Percentiles rank a stretch among this genome's conserved stretches.
Evolutionary conservation across 441 rosid genomes (phyloP).

Genomic region (Pelargonium citronellum): DNA sequence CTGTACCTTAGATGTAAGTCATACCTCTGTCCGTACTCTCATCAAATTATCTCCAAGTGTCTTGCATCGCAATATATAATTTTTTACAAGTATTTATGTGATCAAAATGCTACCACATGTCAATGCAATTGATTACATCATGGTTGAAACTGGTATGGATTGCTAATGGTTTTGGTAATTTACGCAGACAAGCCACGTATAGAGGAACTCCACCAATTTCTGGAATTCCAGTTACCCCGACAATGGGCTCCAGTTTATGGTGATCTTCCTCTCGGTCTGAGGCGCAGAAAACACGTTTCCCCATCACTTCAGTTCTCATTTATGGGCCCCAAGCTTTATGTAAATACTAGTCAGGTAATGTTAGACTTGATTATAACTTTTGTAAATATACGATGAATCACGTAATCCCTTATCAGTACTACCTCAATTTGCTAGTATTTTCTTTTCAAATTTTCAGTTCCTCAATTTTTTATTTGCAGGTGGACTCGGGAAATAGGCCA

Average conservation of each 20-base stretch:
- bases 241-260: conserved; percentile 90
- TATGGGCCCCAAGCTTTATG: conserved; percentile 90
- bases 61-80: too few species aligned
- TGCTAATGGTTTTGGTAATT: conserved; percentile 18
- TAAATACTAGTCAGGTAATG: conserved; percentile 60
- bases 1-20: conserved; percentile 83
- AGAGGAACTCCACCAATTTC: conserved; percentile 85
- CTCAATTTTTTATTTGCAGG: conserved; percentile 36
- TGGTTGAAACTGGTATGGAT: conserved; percentile 2
- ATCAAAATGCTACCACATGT: too few species aligned
- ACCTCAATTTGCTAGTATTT: too few species aligned
- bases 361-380: not conserved
- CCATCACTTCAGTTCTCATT: conserved; percentile 77
- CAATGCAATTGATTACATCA: too few species aligned
- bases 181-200: conserved; percentile 79
- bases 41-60: too few species aligned
- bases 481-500: conserved; percentile 69
- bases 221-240: conserved; percentile 88
- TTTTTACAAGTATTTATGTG: too few species aligned
- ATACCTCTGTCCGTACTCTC: not conserved
- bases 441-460: too few species aligned
- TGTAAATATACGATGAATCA: too few species aligned
- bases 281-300: conserved; percentile 52
- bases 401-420: too few species aligned
- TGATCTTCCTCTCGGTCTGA: conserved; percentile 78